Percentiles rank a stretch among this genome's conserved stretches.
phyloP scores from a whole-genome alignment of 2,329 filamentous ascomycete species.

The Lizonia empirigonia region DNA sequence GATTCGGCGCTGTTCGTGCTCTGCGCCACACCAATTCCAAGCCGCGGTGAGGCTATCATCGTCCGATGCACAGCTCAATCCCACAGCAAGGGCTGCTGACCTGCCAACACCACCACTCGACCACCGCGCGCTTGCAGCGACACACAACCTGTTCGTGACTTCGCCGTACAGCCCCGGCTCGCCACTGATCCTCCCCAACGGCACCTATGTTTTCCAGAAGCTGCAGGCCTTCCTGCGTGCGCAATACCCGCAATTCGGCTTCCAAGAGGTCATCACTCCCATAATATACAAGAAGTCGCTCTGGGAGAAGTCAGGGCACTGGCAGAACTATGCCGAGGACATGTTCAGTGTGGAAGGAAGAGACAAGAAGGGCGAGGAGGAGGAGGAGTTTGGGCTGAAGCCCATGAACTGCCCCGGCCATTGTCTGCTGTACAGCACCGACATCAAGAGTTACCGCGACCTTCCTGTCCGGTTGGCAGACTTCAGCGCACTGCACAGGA shows the following conservation, averaged over 20 bases:
- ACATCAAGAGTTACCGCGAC: constrained; percentile 76
- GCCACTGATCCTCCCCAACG: constrained; percentile 82
- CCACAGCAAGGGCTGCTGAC: constrained; percentile 36
- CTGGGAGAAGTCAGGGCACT: constrained; percentile 84
- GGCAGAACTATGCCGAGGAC: constrained; percentile 88
- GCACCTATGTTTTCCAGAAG: constrained; percentile 81
- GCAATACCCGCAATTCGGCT: constrained; percentile 84
- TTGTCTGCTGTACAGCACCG: constrained; percentile 79
- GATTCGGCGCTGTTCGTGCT: constrained; percentile 43
- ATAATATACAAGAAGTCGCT: constrained; percentile 89
- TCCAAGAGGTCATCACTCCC: constrained; percentile 86
- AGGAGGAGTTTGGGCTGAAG: constrained; percentile 81
- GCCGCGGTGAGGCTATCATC: constrained; percentile 29
- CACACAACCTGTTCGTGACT: constrained; percentile 77
- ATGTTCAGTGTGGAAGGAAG: constrained; percentile 80
- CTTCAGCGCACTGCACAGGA: constrained; percentile 84
- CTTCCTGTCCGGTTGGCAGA: constrained; percentile 84
- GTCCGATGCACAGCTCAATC: constrained; percentile 35
- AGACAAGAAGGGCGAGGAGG: constrained; percentile 58
- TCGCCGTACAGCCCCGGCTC: constrained; percentile 83
- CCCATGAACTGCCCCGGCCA: constrained; percentile 95
- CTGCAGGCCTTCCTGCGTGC: constrained; percentile 80
- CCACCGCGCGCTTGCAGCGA: constrained; percentile 57
- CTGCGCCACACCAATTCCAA: constrained; percentile 35
- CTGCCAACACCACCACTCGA: constrained; percentile 52